Conservation (phyloP, 2,329 filamentous ascomycete genomes). For the Beauveria scarabaeidicola region DNA sequence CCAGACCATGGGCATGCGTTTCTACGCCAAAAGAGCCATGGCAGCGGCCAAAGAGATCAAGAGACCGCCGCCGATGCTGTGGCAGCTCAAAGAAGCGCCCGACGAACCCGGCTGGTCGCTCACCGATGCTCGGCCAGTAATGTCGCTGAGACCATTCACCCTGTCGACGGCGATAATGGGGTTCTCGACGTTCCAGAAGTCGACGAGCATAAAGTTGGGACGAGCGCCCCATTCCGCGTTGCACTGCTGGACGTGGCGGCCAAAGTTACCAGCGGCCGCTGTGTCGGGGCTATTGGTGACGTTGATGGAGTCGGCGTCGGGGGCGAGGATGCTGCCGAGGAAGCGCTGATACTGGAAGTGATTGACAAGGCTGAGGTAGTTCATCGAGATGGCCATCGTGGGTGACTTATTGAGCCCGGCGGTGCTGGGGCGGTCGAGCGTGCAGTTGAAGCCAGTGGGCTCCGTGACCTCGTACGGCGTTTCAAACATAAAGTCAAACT, state of each 20-base stretch:
- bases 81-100: background rate
- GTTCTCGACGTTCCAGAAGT: constrained; percentile 69
- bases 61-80: background rate
- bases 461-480: constrained; percentile 58
- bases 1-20: background rate
- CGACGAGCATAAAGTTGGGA: constrained; percentile 69
- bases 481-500: constrained; percentile 64
- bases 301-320: constrained; percentile 50
- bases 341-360: constrained; percentile 63
- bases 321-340: constrained; percentile 47
- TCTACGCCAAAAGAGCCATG: background rate
- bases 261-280: constrained; percentile 42
- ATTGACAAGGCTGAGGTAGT: constrained; percentile 66
- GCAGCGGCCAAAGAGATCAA: background rate
- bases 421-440: constrained; percentile 52
- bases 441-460: constrained; percentile 62
- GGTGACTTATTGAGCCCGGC: constrained; percentile 32
- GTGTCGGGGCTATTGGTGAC: constrained; percentile 58
- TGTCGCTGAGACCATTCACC: constrained; percentile 48
- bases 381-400: constrained; percentile 44
- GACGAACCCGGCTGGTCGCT: constrained; percentile 13
- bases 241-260: constrained; percentile 46
- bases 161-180: constrained; percentile 61
- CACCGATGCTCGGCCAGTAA: constrained; percentile 26
- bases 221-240: constrained; percentile 47